Base-by-base conservation (phyloP, 164 flowering plant genomes). In the Echeveria elegans region DNA sequence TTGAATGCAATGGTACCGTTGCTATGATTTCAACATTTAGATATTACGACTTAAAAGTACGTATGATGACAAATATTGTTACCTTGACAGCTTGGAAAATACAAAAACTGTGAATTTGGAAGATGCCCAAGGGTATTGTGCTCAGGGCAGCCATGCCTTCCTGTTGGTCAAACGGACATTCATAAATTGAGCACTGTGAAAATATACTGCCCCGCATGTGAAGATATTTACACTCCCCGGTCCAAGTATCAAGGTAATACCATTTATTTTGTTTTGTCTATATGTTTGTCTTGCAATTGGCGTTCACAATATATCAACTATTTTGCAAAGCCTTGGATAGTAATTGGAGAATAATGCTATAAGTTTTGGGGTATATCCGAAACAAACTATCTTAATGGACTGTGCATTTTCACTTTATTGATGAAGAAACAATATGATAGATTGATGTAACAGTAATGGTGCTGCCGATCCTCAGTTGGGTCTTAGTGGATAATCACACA, bases 161-260 rank as follows among this genome's bases (percentile, higher is more conserved):
- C 37, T 62, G 5, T 32, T 16, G 37, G 65, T 62, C 37, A 19
- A 37, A 29, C 21, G 0, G 37, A 62, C 41, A 62, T 62, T 62
- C 40, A 36, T 62, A 15, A 30, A 2, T 19, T 24, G 4, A 62
- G 65, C 24, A 62, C 36, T 32, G 65, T 62, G 37, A 30, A 62
- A 62, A 32, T 62, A 19, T 62, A 29, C 41, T 62, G 65, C 26
- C 65, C 65, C 40, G 32, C 26, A 32, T 62, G 65, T 62, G 65
- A 62, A 62, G 65, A 62, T 32, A 0, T 62, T 62, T 62, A 29
- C 41, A 10, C 34, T 32, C 65, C 65, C 12, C 37, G 37, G 41
- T 30, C 65, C 23, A 21, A 62, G 14, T 16, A 32, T 37, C 24
- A 62, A 62, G 65, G 65, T 62, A 62, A n/a, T n/a, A n/a, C n/a